These are phyloP conservation scores for Dioszegia crocea DNA, from an alignment of 768 basidiomycete species.

Conservation along the genomic window DNA sequence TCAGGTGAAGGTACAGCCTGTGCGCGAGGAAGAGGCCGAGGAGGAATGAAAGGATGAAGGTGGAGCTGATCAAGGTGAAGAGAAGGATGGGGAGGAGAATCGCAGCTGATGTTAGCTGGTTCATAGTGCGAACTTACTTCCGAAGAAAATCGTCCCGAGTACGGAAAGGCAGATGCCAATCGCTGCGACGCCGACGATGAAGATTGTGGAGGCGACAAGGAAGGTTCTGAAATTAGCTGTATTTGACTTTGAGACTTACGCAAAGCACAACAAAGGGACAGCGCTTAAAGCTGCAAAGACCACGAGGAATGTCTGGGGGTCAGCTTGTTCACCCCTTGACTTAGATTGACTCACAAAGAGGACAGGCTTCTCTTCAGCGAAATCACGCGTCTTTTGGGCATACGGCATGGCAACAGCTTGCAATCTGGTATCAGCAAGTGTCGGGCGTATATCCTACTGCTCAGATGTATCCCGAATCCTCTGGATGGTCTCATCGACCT, in stretches of 20 bases:
- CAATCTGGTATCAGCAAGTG: conserved; percentile 17
- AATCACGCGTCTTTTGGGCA: conserved; percentile 30
- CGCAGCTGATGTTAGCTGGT: conserved; percentile 12
- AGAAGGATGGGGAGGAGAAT: conserved; percentile 36
- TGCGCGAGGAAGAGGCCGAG: conserved; percentile 37
- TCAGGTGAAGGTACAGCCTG: conserved; percentile 36
- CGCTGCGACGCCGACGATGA: conserved; percentile 27
- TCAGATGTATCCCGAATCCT: conserved; percentile 31
- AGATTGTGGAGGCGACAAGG: conserved; percentile 18
- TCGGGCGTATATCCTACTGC: conserved; percentile 11
- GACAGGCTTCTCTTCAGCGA: conserved; percentile 35
- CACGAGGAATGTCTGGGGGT: conserved; percentile 32
- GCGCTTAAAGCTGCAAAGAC: conserved; percentile 28
- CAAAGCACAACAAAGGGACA: conserved; percentile 30
- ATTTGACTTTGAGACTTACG: conserved; percentile 13
- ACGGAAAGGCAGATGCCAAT: conserved; percentile 21
- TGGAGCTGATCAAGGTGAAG: conserved; percentile 26
- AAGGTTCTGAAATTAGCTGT: conserved; percentile 11
- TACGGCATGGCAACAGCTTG: conserved; percentile 34
- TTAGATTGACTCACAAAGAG: conserved; percentile 35
- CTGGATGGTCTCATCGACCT: conserved; percentile 34
- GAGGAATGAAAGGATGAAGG: conserved; percentile 22
- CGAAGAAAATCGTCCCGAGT: conserved; percentile 24
- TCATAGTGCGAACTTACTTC: conserved; percentile 12
- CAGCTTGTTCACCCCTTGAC: conserved; percentile 2